phyloP scores from a whole-genome alignment of 257 asterid genomes.

The Solanum gandarillasii region DNA sequence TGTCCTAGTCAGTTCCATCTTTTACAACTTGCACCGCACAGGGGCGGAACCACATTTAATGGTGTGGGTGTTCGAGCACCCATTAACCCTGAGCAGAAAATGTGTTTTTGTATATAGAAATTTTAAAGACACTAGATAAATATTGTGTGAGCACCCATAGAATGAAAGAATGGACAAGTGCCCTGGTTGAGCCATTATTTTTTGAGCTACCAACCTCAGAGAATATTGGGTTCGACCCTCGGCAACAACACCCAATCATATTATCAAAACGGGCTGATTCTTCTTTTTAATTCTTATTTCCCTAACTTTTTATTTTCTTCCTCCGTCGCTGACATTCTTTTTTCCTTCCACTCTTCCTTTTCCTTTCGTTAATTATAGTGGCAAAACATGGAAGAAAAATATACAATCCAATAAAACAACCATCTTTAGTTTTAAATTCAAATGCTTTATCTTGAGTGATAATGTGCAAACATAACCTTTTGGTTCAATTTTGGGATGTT shows the following conservation, averaged over 20 bases:
- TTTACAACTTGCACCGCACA: background rate
- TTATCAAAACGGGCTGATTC: background rate
- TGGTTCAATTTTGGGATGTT: background rate
- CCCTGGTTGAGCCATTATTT: background rate
- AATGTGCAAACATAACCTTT: background rate
- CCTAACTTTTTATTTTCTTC: background rate
- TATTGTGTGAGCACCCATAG: background rate
- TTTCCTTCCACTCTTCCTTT: background rate
- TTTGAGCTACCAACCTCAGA: background rate
- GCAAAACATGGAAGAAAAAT: background rate
- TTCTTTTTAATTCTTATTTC: background rate
- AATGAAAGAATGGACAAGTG: background rate
- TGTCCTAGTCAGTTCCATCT: background rate
- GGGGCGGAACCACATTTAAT: background rate
- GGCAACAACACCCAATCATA: background rate
- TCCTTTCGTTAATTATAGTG: background rate
- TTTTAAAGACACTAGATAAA: background rate
- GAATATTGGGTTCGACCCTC: background rate
- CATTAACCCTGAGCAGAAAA: background rate
- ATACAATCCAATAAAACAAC: background rate
- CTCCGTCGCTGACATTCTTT: background rate
- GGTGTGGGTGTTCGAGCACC: background rate
- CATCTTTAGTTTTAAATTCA: background rate
- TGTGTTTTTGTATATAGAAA: background rate
- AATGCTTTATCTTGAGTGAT: background rate